A percentile compares a stretch with the other conserved stretches of the same genome.
Evolutionary conservation across 1,284 basidiomycete genomes (phyloP).

Genomic region (Apiotrichum gamsii): DNA sequence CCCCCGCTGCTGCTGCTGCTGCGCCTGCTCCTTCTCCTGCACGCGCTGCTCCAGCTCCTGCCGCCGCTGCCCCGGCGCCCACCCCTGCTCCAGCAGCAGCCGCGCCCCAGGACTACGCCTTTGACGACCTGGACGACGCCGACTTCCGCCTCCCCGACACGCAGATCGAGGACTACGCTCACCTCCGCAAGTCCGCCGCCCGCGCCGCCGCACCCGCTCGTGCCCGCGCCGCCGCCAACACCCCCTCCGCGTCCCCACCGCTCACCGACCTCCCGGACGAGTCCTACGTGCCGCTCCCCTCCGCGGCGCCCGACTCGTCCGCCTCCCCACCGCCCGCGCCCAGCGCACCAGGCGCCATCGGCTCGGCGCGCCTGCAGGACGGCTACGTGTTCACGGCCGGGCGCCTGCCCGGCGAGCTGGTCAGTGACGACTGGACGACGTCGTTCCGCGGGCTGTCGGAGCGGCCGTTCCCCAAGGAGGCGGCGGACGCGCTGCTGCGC

Average conservation of each 20-base stretch:
- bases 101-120: neutral
- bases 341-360: constrained; percentile 1
- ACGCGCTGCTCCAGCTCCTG: neutral
- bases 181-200: neutral
- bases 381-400: constrained; percentile 6
- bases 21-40: neutral
- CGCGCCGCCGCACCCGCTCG: neutral
- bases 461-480: constrained; percentile 71
- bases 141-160: constrained; percentile 11
- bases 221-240: neutral
- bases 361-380: constrained; percentile 1
- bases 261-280: constrained; percentile 17
- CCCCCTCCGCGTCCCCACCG: constrained; percentile 15
- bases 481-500: constrained; percentile 64
- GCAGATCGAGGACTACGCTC: constrained; percentile 22
- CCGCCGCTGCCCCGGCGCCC: constrained; percentile 6
- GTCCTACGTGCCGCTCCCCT: constrained; percentile 18
- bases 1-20: neutral
- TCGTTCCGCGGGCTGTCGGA: constrained; percentile 76
- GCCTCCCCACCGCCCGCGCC: neutral
- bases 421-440: constrained; percentile 68
- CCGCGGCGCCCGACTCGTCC: neutral
- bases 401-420: constrained; percentile 1
- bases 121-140: constrained; percentile 3
- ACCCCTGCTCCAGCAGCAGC: neutral